phyloP scores from a whole-genome alignment of 345 rosid species.

The Clarkia xantiana region DNA sequence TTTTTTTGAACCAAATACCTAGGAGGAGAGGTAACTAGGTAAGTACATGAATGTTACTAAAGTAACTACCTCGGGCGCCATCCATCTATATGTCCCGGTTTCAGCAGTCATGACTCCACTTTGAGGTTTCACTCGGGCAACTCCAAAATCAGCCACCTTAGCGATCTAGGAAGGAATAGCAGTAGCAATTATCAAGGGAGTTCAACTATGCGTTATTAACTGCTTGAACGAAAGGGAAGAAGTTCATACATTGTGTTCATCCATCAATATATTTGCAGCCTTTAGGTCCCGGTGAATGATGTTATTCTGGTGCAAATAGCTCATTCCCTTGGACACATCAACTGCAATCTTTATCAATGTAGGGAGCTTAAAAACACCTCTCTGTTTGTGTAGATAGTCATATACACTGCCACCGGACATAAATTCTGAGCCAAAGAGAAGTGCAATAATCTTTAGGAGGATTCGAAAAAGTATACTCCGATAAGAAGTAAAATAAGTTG shows the following conservation, averaged over 20 bases:
- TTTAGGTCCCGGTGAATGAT: slow-evolving; percentile 18
- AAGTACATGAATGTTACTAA: no score
- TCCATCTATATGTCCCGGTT: slow-evolving; percentile 99
- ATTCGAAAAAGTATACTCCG: background rate
- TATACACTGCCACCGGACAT: slow-evolving; percentile 21
- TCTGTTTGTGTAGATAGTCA: slow-evolving; percentile 19
- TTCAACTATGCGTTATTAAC: no score
- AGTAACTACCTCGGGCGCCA: slow-evolving; percentile 94
- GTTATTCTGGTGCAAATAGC: slow-evolving; percentile 18
- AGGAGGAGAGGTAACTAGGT: no score
- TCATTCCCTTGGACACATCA: slow-evolving; percentile 17
- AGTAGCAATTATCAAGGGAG: no score
- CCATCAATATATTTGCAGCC: slow-evolving; percentile 18
- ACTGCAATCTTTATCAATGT: slow-evolving; percentile 15
- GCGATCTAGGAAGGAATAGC: slow-evolving; percentile 38
- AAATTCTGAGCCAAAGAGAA: slow-evolving; percentile 10
- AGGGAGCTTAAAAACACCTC: slow-evolving; percentile 14
- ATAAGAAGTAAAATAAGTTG: background rate
- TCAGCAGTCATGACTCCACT: slow-evolving; percentile 98
- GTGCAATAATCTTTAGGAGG: background rate
- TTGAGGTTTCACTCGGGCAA: slow-evolving; percentile 87
- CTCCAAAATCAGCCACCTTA: slow-evolving; percentile 98
- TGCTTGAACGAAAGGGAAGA: no score
- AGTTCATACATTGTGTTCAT: slow-evolving; percentile 13
- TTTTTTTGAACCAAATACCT: no score